Percentiles rank a stretch among this genome's conserved stretches.
Evolutionary conservation across 169 alveolate genomes (phyloP).

Genomic region (Cytauxzoon felis): DNA sequence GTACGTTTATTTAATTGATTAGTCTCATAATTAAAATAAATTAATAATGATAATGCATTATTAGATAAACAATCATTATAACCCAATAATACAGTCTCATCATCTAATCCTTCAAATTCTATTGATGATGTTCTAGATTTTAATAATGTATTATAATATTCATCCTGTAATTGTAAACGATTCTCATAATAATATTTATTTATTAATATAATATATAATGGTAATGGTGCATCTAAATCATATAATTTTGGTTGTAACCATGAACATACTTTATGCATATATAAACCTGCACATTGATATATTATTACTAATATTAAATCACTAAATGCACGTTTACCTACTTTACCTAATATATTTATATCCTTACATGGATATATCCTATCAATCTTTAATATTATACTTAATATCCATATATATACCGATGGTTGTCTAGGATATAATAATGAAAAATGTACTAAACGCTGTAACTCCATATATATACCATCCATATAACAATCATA

Average conservation of each 20-base stretch:
- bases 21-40: constrained; percentile 40
- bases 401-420: constrained; percentile 50
- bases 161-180: too few relatives aligned
- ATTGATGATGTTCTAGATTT: too few relatives aligned
- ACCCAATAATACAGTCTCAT: background rate
- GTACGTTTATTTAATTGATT: constrained; percentile 50
- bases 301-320: constrained; percentile 37
- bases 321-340: constrained; percentile 15
- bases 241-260: constrained; percentile 40
- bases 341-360: constrained; percentile 29
- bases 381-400: constrained; percentile 26
- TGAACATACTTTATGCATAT: constrained; percentile 45
- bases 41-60: constrained; percentile 43
- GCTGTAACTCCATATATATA: constrained; percentile 33
- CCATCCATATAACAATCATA: constrained; percentile 17
- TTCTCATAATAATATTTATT: constrained; percentile 21
- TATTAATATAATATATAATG: constrained; percentile 39
- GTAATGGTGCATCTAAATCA: constrained; percentile 57
- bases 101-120: too few relatives aligned
- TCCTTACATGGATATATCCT: constrained; percentile 34
- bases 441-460: constrained; percentile 18
- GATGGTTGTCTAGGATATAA: constrained; percentile 48
- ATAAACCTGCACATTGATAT: constrained; percentile 47
- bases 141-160: too few relatives aligned
- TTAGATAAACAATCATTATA: constrained; percentile 9